Evolutionary conservation across 1,139 yeast genomes (phyloP), one percentile per base, ranked within the genome.

Genomic region (Suhomyces ambrosiae): DNA sequence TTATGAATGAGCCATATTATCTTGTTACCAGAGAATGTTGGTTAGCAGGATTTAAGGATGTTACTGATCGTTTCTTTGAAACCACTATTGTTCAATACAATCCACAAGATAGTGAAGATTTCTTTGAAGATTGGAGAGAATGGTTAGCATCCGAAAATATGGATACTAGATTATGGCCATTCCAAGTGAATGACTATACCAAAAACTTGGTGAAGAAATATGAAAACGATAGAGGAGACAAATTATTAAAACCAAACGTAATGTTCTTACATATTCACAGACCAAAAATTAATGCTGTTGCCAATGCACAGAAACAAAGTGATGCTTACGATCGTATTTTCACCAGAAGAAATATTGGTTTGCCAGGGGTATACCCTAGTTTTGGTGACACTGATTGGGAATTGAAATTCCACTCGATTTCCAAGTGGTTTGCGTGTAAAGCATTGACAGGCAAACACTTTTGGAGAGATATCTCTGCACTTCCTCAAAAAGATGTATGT

Each of bases 201-300:
- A 40, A 45, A 9, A 32, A 51, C 1, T 48, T 67, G 24, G 26
- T 46, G 29, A 13, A 25, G 13, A 40, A 48, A 18, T 51, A 49
- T 32, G 22, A 30, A 23, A n/a, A 21, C 2, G 43, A 32, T 41
- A 44, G 17, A 10, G 27, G 31, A n/a, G 27, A 23, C 9, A 30
- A 28, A 10, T 54, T 49, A 39, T 38, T 44, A 12, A 36, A 44
- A 22, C 65, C 69, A 5, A 48, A 52, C 12, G 60, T 62, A n/a
- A 41, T 58, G 40, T 71, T 72, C 48, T 58, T 71, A 37, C 76
- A 71, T 47, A 58, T 66, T 25, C 74, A 70, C 47, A 64, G 67
- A 39, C 76, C 76, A 2, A 69, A 69, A 33, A 54, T 65, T 32
- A 61, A 65, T 32, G 66, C 69, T 2, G 49, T 64, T 7, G 49